These are phyloP conservation scores for Neopestalotiopsis sp. DNA, from an alignment of 2,329 filamentous ascomycete species.

Conservation along the genomic window DNA sequence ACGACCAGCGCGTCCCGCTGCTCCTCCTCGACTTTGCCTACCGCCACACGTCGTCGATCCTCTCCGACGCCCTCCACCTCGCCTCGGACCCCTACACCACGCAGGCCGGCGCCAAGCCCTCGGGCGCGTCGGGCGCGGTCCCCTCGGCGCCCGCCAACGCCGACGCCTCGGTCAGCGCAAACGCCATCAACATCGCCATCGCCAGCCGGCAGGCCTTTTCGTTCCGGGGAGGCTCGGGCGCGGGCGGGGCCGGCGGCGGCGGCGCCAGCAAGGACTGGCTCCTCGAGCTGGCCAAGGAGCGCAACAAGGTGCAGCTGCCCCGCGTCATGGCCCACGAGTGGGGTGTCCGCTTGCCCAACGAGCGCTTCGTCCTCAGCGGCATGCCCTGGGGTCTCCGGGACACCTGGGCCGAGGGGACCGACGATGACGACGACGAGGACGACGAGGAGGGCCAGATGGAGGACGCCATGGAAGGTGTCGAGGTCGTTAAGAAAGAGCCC, in stretches of 20 bases:
- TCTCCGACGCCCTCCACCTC: conserved; percentile 73
- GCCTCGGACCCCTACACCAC: conserved; percentile 70
- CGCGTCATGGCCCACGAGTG: conserved; percentile 68
- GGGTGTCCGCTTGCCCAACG: conserved; percentile 69
- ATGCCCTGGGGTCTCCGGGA: conserved; percentile 68
- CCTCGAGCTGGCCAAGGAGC: conserved; percentile 72
- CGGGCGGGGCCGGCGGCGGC: conserved; percentile 47
- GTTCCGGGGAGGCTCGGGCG: conserved; percentile 61
- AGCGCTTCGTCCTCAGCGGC: conserved; percentile 71
- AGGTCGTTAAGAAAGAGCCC: conserved; percentile 37
- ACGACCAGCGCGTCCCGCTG: conserved; percentile 82
- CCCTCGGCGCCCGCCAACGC: conserved; percentile 49
- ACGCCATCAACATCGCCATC: conserved; percentile 76
- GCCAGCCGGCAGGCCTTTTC: conserved; percentile 70
- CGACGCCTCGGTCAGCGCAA: conserved; percentile 65
- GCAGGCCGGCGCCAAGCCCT: conserved; percentile 58
- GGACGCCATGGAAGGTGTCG: conserved; percentile 57
- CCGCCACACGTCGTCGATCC: conserved; percentile 75
- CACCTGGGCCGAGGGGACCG: conserved; percentile 55
- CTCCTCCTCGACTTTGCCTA: conserved; percentile 88
- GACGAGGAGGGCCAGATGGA: conserved; percentile 43
- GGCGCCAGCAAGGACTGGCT: conserved; percentile 76
- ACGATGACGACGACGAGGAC: conserved; percentile 47
- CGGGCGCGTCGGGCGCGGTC: conserved; percentile 53
- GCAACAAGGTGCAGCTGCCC: conserved; percentile 71